Conservation (phyloP, 2,329 filamentous ascomycete genomes). For the Dryadomyces sulphureus region DNA sequence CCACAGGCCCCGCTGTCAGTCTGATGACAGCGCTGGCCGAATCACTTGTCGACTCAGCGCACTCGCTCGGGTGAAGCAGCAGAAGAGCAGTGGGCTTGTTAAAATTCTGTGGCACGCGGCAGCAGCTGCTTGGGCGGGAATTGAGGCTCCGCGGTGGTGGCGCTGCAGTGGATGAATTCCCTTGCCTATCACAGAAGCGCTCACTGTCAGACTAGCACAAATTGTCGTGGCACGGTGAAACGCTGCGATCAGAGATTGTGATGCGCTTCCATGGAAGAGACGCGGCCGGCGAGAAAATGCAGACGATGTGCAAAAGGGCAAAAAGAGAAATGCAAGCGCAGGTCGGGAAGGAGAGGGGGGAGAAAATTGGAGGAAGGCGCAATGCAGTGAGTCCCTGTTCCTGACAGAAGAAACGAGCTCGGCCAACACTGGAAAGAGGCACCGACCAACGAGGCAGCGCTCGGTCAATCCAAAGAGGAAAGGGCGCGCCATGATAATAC, state of each 20-base stretch:
- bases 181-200: no score
- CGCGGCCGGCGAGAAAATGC: background rate
- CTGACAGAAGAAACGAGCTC: background rate
- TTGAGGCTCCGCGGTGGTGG: background rate
- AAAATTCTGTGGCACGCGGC: background rate
- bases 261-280: background rate
- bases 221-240: background rate
- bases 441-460: slow-evolving; percentile 4
- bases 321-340: background rate
- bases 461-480: slow-evolving; percentile 11
- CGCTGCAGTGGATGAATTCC: background rate
- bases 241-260: background rate
- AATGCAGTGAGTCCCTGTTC: background rate
- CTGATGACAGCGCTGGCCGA: background rate
- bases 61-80: background rate
- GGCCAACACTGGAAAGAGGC: slow-evolving; percentile 5
- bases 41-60: background rate
- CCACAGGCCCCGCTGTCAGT: background rate
- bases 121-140: background rate
- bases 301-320: background rate
- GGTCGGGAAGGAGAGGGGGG: background rate
- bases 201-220: no score
- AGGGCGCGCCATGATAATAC: slow-evolving; percentile 2
- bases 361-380: background rate
- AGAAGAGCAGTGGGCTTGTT: background rate